Conservation (phyloP, 306 rosid genomes). For the Lithocarpus polystachyus region DNA sequence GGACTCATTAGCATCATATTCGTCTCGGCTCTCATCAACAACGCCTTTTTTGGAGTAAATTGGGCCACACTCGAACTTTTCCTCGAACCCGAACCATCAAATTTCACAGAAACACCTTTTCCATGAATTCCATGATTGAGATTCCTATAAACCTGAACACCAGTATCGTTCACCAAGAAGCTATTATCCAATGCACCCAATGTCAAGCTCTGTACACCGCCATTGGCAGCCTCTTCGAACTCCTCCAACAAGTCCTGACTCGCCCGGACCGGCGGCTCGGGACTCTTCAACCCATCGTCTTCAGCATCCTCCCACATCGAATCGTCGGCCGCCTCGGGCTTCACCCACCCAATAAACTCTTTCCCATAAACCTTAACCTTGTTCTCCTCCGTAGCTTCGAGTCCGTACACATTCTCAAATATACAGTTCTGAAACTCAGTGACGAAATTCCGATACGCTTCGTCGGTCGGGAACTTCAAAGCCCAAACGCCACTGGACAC, state of each 20-base stretch:
- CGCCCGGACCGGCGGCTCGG: slow-evolving; percentile 34
- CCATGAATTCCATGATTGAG: slow-evolving; percentile 72
- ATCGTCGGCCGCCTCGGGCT: slow-evolving; percentile 81
- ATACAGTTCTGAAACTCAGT: slow-evolving; percentile 68
- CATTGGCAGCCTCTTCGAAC: slow-evolving; percentile 81
- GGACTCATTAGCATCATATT: slow-evolving; percentile 93
- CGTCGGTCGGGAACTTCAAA: slow-evolving; percentile 61
- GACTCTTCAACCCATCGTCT: slow-evolving; percentile 28
- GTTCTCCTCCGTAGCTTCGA: slow-evolving; percentile 69
- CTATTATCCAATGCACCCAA: slow-evolving; percentile 86
- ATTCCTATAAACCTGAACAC: slow-evolving; percentile 79
- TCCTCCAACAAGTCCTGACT: slow-evolving; percentile 63
- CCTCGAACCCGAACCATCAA: slow-evolving; percentile 31
- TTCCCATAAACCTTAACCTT: slow-evolving; percentile 76
- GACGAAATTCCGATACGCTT: slow-evolving; percentile 59
- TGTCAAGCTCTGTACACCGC: slow-evolving; percentile 78
- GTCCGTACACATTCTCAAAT: slow-evolving; percentile 70
- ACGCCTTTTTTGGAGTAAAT: slow-evolving; percentile 57
- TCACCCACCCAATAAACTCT: slow-evolving; percentile 89
- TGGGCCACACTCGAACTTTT: slow-evolving; percentile 21
- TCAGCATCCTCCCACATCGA: slow-evolving; percentile 82
- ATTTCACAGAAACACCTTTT: slow-evolving; percentile 68
- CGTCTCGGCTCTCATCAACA: slow-evolving; percentile 81
- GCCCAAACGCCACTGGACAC: slow-evolving; percentile 88
- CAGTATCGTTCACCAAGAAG: slow-evolving; percentile 65